These are phyloP conservation scores for Raffaelea ambrosiae DNA, from an alignment of 2,329 filamentous ascomycete species.

Conservation along the genomic window DNA sequence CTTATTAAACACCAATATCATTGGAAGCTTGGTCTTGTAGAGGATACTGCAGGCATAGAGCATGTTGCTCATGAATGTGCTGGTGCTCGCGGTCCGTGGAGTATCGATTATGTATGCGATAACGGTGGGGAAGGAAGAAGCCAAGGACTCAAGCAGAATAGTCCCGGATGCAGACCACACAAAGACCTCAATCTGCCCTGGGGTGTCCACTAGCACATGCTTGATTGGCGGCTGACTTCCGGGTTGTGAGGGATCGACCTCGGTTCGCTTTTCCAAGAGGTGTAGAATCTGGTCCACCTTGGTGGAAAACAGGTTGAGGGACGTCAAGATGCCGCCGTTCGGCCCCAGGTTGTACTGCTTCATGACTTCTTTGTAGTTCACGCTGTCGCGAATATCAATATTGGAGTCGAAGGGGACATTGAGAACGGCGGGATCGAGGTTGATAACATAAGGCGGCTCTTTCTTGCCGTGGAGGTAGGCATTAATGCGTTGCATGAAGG, in stretches of 20 bases:
- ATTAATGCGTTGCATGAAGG: conserved; percentile 98
- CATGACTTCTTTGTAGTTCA: conserved; percentile 99
- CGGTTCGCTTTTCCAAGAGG: conserved; percentile 80
- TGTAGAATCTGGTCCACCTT: conserved; percentile 93
- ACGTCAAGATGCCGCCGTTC: conserved; percentile 94
- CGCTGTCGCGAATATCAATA: conserved; percentile 96
- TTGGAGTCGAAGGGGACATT: conserved; percentile 93
- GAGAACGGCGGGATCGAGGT: conserved; percentile 90
- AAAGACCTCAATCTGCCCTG: conserved; percentile 97
- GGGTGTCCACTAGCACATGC: conserved; percentile 89
- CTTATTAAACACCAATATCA: conserved; percentile 99
- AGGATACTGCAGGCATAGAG: conserved; percentile 97
- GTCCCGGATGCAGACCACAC: conserved; percentile 96
- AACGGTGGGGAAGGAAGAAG: conserved; percentile 90
- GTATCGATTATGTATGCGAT: conserved; percentile 98
- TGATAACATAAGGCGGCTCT: conserved; percentile 86
- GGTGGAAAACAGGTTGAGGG: conserved; percentile 91
- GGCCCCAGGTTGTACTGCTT: conserved; percentile 96
- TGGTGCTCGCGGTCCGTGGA: conserved; percentile 82
- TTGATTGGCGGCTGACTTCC: conserved; percentile 55
- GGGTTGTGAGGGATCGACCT: conserved; percentile 51
- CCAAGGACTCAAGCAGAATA: conserved; percentile 86
- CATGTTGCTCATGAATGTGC: conserved; percentile 99
- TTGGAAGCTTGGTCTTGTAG: conserved; percentile 96
- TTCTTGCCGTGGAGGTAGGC: conserved; percentile 77